phyloP scores from a whole-genome alignment of 2,329 filamentous ascomycete genomes.

The Diaporthe ampelina region DNA sequence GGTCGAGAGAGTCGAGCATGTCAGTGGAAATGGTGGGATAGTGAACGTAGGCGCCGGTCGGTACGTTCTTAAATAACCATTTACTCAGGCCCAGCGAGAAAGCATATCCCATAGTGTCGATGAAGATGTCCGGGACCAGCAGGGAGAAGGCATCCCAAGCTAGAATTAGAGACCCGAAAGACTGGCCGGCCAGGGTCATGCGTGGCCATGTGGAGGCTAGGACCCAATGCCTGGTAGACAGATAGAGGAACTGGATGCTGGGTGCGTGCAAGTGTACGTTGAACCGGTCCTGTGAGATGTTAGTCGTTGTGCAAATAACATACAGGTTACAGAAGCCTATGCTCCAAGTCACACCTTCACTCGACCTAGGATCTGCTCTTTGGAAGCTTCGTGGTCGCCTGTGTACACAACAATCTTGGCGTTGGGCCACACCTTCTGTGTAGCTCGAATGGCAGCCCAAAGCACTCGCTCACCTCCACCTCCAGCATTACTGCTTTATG shows the following conservation, averaged over 20 bases:
- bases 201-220: constrained; percentile 89
- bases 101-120: constrained; percentile 98
- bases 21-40: constrained; percentile 99
- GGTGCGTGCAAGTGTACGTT: constrained; percentile 91
- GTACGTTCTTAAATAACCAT: constrained; percentile 82
- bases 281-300: constrained; percentile 79
- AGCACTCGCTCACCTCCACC: constrained; percentile 96
- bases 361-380: constrained; percentile 81
- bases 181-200: constrained; percentile 95
- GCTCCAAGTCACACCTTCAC: constrained; percentile 73
- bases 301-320: background rate
- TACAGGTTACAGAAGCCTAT: no score
- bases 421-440: constrained; percentile 88
- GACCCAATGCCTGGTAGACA: constrained; percentile 88
- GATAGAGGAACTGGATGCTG: constrained; percentile 89
- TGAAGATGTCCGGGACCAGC: constrained; percentile 90
- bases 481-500: constrained; percentile 81
- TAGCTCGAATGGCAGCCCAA: constrained; percentile 94
- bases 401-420: constrained; percentile 95
- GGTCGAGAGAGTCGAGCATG: constrained; percentile 89
- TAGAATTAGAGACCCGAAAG: constrained; percentile 86
- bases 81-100: constrained; percentile 89
- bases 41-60: constrained; percentile 94
- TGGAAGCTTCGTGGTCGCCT: constrained; percentile 90
- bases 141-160: constrained; percentile 95